Evolutionary conservation across 1,139 yeast species (phyloP).

Genomic region (Pichia sp.): DNA sequence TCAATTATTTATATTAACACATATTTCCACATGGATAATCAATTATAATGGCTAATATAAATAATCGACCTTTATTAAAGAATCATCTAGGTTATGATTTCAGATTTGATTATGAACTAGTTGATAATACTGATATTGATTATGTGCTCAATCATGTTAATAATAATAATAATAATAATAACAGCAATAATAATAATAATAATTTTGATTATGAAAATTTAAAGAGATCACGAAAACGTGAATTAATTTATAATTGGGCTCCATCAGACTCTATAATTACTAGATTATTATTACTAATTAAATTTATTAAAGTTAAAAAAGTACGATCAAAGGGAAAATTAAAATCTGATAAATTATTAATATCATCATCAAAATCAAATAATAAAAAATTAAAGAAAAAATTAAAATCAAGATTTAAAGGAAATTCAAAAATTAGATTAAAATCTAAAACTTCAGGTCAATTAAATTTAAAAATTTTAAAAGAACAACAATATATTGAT

Average conservation of each 20-base stretch:
- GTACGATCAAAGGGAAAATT: constrained; percentile 1
- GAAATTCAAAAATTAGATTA: too few relatives aligned
- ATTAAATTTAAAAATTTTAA: not conserved
- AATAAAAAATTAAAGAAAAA: not conserved
- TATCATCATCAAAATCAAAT: not conserved
- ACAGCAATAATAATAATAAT: too few relatives aligned
- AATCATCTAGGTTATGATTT: constrained; percentile 1
- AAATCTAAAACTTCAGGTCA: not conserved
- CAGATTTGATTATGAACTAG: constrained; percentile 1
- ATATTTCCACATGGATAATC: too few relatives aligned
- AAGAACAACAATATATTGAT: constrained; percentile 3
- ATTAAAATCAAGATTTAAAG: not conserved
- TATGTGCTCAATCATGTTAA: not conserved
- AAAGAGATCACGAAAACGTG: not conserved
- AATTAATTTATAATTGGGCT: constrained; percentile 1
- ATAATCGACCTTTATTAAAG: not conserved
- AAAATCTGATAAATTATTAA: not conserved
- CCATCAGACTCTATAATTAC: not conserved
- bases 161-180: too few relatives aligned
- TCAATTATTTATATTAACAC: too few relatives aligned
- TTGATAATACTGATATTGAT: not conserved
- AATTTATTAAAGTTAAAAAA: not conserved
- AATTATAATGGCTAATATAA: not conserved
- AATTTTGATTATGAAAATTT: not conserved
- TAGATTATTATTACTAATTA: not conserved